Evolutionary conservation across 495 filamentous ascomycete genomes (phyloP).

Genomic region (Endocarpon pusillum): DNA sequence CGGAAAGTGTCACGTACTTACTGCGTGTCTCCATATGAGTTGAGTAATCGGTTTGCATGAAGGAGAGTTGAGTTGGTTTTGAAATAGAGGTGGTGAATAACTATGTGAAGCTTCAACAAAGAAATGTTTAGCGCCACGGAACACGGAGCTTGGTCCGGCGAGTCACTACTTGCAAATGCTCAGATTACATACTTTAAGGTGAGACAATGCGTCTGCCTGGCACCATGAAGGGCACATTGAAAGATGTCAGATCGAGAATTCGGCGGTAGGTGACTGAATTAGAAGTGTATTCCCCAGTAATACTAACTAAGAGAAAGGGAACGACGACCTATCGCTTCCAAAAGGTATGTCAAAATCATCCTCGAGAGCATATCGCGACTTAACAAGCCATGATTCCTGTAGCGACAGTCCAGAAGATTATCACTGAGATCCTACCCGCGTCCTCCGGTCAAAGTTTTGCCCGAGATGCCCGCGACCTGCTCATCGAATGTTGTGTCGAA

Average conservation of each 20-base stretch:
- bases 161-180: too few relatives aligned
- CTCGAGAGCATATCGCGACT: constrained; percentile 1
- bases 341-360: constrained; percentile 44
- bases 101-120: too few relatives aligned
- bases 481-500: constrained; percentile 98
- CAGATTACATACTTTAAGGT: too few relatives aligned
- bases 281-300: constrained; percentile 13
- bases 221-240: too few relatives aligned
- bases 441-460: constrained; percentile 59
- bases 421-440: constrained; percentile 73
- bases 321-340: constrained; percentile 84
- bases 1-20: too few relatives aligned
- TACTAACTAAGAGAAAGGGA: constrained; percentile 30
- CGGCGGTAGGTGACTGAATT: constrained; percentile 37
- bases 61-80: too few relatives aligned
- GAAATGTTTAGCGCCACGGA: too few relatives aligned
- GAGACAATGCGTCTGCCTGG: too few relatives aligned
- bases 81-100: too few relatives aligned
- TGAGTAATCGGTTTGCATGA: too few relatives aligned
- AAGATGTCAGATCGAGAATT: constrained; percentile 87
- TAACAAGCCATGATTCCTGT: constrained; percentile 5
- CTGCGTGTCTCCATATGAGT: too few relatives aligned
- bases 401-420: constrained; percentile 98
- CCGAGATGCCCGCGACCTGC: constrained; percentile 81
- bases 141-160: too few relatives aligned